Conservation (phyloP, 2,329 filamentous ascomycete genomes). For the Fusarium sp. region DNA sequence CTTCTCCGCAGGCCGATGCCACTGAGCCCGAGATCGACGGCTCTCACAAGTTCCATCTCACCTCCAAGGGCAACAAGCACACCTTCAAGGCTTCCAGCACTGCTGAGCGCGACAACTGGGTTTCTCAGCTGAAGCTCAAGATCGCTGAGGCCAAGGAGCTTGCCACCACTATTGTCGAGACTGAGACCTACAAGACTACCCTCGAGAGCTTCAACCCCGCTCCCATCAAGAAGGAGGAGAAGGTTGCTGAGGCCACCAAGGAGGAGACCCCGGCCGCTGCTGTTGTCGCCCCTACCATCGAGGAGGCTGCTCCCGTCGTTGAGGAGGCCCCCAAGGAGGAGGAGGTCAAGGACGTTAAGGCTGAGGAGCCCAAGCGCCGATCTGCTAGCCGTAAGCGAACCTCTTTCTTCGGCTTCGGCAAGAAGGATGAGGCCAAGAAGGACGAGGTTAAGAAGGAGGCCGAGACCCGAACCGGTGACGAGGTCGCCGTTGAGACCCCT, state of each 20-base stretch:
- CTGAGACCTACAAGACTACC: slow-evolving; percentile 89
- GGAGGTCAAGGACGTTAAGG: slow-evolving; percentile 60
- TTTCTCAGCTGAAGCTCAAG: slow-evolving; percentile 84
- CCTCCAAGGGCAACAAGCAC: slow-evolving; percentile 90
- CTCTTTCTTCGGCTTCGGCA: slow-evolving; percentile 73
- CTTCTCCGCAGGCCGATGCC: slow-evolving; percentile 64
- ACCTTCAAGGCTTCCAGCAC: slow-evolving; percentile 84
- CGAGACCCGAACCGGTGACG: slow-evolving; percentile 57
- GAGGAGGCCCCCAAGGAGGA: slow-evolving; percentile 57
- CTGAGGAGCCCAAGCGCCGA: slow-evolving; percentile 72
- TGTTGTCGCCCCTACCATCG: slow-evolving; percentile 51
- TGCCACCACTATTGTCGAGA: slow-evolving; percentile 78
- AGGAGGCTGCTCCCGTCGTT: slow-evolving; percentile 40
- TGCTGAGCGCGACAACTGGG: slow-evolving; percentile 92
- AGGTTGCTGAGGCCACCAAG: slow-evolving; percentile 54
- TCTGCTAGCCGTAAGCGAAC: slow-evolving; percentile 75
- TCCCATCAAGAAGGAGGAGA: slow-evolving; percentile 60
- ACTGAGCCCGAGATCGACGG: slow-evolving; percentile 82
- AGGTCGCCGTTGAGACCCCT: slow-evolving; percentile 50
- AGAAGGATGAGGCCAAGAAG: slow-evolving; percentile 64
- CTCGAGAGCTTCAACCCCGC: slow-evolving; percentile 76
- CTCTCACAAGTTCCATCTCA: slow-evolving; percentile 86
- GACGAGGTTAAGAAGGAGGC: slow-evolving; percentile 63
- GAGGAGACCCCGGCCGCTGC: slow-evolving; percentile 50
- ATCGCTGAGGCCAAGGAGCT: slow-evolving; percentile 87